These are phyloP conservation scores for Ophiocordyceps robertsii DNA, from an alignment of 2,329 filamentous ascomycete genomes.

Conservation along the genomic window DNA sequence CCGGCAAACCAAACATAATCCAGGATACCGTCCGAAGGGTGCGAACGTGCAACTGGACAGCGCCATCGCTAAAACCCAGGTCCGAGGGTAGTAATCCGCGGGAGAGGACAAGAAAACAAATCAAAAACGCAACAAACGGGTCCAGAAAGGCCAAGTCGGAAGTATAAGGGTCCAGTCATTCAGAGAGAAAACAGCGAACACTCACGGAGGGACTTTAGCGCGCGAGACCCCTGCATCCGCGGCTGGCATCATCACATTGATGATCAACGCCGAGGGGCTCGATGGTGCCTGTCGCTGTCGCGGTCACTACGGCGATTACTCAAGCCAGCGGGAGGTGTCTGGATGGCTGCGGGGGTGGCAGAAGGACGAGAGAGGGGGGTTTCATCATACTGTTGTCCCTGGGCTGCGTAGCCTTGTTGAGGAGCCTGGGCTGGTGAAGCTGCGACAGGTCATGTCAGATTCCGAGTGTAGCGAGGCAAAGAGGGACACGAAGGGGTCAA, in stretches of 20 bases:
- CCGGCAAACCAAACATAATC: constrained; percentile 11
- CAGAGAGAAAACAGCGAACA: constrained; percentile 16
- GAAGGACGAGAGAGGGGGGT: constrained; percentile 25
- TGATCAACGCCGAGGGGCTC: constrained; percentile 20
- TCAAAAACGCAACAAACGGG: constrained; percentile 10
- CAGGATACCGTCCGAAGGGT: constrained; percentile 11
- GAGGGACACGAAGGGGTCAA: not conserved
- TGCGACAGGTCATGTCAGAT: constrained; percentile 32
- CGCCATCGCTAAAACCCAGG: constrained; percentile 11
- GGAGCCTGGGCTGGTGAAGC: constrained; percentile 32
- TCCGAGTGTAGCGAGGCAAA: constrained; percentile 5
- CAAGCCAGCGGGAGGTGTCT: constrained; percentile 22
- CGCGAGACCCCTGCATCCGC: constrained; percentile 1
- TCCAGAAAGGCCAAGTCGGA: constrained; percentile 12
- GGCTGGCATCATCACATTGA: constrained; percentile 3
- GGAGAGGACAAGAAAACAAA: constrained; percentile 9
- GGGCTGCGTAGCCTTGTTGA: constrained; percentile 24
- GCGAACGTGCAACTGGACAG: constrained; percentile 16
- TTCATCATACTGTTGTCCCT: constrained; percentile 39
- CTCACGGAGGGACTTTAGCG: constrained; percentile 8
- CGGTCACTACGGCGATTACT: constrained; percentile 27
- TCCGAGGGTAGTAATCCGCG: constrained; percentile 11
- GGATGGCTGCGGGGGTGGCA: constrained; percentile 23
- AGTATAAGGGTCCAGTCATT: constrained; percentile 14
- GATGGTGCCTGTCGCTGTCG: constrained; percentile 27